A percentile compares a stretch with the other conserved stretches of the same genome.
Evolutionary conservation across 2,329 filamentous ascomycete species (phyloP).

Genomic region (Zymoseptoria tritici): DNA sequence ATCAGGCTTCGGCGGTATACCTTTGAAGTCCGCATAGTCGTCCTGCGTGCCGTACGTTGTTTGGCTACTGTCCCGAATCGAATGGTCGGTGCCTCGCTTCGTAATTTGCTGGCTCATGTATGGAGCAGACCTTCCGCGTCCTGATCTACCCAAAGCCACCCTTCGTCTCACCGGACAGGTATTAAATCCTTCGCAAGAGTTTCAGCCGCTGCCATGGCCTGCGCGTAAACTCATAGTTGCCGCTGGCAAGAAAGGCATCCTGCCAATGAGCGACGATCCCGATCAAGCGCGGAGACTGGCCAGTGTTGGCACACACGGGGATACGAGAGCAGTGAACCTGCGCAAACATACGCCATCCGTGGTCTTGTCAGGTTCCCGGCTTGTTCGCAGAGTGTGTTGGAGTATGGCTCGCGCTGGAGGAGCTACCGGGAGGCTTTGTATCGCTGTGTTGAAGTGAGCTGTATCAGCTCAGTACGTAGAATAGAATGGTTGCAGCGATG

Average conservation of each 20-base stretch:
- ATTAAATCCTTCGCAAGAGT: constrained; percentile 5
- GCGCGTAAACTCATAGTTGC: constrained; percentile 21
- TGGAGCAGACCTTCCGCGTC: constrained; percentile 13
- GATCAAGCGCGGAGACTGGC: constrained; percentile 14
- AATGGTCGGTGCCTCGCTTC: constrained; percentile 11
- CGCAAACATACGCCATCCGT: constrained; percentile 21
- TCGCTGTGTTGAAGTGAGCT: neutral
- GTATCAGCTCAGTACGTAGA: neutral
- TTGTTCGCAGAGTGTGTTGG: constrained; percentile 19
- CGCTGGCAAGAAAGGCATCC: constrained; percentile 20
- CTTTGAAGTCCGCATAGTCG: constrained; percentile 1
- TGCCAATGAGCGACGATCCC: constrained; percentile 19
- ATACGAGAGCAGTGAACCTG: constrained; percentile 17
- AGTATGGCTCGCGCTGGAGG: constrained; percentile 13
- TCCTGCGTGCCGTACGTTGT: constrained; percentile 12
- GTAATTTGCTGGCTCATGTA: constrained; percentile 20
- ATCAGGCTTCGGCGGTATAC: constrained; percentile 15
- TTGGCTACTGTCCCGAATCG: constrained; percentile 12
- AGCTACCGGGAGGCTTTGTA: constrained; percentile 11
- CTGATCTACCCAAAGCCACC: constrained; percentile 1
- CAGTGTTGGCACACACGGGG: constrained; percentile 15
- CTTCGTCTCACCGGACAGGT: constrained; percentile 13
- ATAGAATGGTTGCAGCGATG: too few species aligned
- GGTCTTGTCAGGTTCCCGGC: constrained; percentile 20
- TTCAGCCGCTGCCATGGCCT: constrained; percentile 6